These are phyloP conservation scores for Triticum aestivum DNA, from an alignment of 176 grass and related monocot species.

Conservation along the genomic window IWGSC_CS_RefSeq_v2.1 NC_057810.1:718198063-718198562, in stretches of 20 bases:
- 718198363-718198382: not conserved
- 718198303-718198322: not conserved
- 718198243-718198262: not conserved
- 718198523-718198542: not conserved
- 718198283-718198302: not conserved
- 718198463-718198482: not conserved
- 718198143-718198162: not conserved
- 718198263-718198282: not conserved
- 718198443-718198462: not conserved
- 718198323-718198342: not conserved
- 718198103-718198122: not conserved
- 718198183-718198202: not conserved
- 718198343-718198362: not conserved
- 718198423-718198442: not conserved
- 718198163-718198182: not conserved
- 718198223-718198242: not conserved
- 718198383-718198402: not conserved
- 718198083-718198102: conserved; percentile 18
- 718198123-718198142: not conserved
- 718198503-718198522: not conserved
- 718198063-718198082: not conserved
- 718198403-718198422: not conserved
- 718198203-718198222: not conserved
- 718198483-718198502: not conserved
- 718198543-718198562: not conserved